Evolutionary conservation across 1,139 yeast species (phyloP), one percentile per base, ranked within the genome.

Genomic region (Candida pseudoviswanathii): DNA sequence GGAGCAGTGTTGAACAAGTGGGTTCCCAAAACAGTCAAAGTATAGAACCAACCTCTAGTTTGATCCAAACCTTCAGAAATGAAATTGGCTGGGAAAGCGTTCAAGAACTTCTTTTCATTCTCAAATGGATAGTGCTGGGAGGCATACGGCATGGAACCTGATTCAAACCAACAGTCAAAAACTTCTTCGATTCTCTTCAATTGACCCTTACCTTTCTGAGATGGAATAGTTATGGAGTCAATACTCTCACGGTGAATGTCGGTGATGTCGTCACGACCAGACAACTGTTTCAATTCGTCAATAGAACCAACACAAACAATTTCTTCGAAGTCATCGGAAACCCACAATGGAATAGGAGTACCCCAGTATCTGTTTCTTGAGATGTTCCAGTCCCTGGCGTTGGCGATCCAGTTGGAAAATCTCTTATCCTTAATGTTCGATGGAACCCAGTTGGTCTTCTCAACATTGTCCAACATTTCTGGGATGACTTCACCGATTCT

Each of bases 341-440:
- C 97, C 99, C 99, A 94, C 63, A 94, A 75, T 54, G 99, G 99
- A 60, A 94, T 86, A 54, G 99, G 99, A 40, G 98, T 94, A 77
- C 99, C 99, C 99, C 99, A 94, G 73, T 94, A 94, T 73, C 99
- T 84, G 77, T 94, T 94, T 81, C 99, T 88, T 22, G 97, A 91
- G 57, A 94, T 82, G 68, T 94, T 94, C 99, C 99, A 94, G 73
- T 94, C 99, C 71, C 99, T 88, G 46, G 99, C 99, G 63, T 92
- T 92, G 59, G 94, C 89, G 68, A 94, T 89, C 99, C 99, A 94
- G 77, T 92, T 94, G 47, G 95, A 83, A 63, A 94, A 94, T 71
- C 99, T 84, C 71, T 95, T 95, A 61, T 91, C 97, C 73, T 91
- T 90, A 62, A 95, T 87, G 62, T 78, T 80, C 54, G 77, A 76